Base-by-base conservation (phyloP, 176 grass and related monocot species). In the Oryza nivara region DNA sequence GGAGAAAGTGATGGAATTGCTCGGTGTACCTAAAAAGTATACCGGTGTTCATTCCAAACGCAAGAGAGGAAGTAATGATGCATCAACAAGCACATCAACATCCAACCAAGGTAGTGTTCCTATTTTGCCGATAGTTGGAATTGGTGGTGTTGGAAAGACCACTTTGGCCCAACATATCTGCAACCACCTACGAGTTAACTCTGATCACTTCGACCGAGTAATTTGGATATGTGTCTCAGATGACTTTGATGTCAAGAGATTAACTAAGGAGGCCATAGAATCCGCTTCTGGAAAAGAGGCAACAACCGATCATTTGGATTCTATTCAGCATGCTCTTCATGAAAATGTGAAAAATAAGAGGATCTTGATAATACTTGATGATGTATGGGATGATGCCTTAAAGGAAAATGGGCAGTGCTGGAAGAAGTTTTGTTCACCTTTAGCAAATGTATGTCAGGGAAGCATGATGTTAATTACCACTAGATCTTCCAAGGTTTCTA, bases 191-290 rank as follows among this genome's bases (percentile, higher is more conserved):
- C 25, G 12, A 17, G 70, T 87, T 0, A 66, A 75, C 20, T 20
- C 38, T 0, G 23, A 23, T 23, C 66, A 85, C 16, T 91, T 91
- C 38, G 5, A 77, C 5, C 16, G 23, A 6, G 67, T 67, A 38
- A 82, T 91, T 25, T 91, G 89, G 89, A 78, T 49, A 20, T 88
- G 82, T 64, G 86, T 91, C 14, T 88, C 77, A 0, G 72, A 85
- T 47, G 26, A 68, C 6, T 91, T 91, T 47, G 81, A 85, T 48
- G 65, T 46, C 51, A 81, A 47, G 7, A 65, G 76, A 15, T 73
- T 89, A 74, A 92, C 81, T 9, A 88, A 34, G 48, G 70, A 85
- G 35, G 75, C 52, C 0, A 60, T 88, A 40, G 25, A 75, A 19
- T 72, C 36, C 0, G 3, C 3, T 61, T 3, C 12, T 30, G 22